These are phyloP conservation scores for Starmerella tilneyi DNA, from an alignment of 805 yeast genomes.

Conservation along the genomic window DNA sequence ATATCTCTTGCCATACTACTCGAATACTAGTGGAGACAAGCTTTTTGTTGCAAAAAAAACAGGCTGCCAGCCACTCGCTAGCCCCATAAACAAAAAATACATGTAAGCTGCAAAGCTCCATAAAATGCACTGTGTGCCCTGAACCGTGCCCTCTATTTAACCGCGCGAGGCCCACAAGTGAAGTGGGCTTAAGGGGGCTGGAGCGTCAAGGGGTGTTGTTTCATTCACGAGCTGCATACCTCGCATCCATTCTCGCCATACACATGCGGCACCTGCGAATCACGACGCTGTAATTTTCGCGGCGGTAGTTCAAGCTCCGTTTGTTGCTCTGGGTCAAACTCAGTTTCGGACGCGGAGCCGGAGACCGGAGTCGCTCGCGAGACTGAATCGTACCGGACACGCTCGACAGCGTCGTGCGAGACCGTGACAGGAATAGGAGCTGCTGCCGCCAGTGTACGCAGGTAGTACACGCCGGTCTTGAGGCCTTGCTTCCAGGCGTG, in stretches of 20 bases:
- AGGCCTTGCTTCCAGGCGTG: slow-evolving; percentile 96
- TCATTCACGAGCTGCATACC: neutral
- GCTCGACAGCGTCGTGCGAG: slow-evolving; percentile 31
- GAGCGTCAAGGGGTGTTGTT: too few species aligned
- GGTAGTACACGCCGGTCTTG: slow-evolving; percentile 94
- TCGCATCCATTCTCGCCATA: slow-evolving; percentile 2
- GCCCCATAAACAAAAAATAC: too few species aligned
- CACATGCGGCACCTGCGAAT: neutral
- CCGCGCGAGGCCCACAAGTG: too few species aligned
- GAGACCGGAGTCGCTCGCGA: slow-evolving; percentile 3
- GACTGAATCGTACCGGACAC: slow-evolving; percentile 1
- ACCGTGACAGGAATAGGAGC: slow-evolving; percentile 86
- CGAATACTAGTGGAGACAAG: too few species aligned
- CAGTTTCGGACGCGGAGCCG: neutral
- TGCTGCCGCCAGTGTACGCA: slow-evolving; percentile 91
- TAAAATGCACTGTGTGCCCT: too few species aligned
- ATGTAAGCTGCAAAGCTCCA: too few species aligned
- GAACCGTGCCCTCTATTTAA: too few species aligned
- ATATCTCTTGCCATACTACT: too few species aligned
- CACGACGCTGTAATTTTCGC: neutral
- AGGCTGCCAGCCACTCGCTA: too few species aligned
- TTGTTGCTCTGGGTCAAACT: neutral
- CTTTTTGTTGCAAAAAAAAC: too few species aligned
- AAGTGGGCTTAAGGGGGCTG: too few species aligned
- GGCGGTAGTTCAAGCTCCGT: neutral